Base-by-base conservation (phyloP, 345 rosid species). In the Pseudoturritis turrita region DNA sequence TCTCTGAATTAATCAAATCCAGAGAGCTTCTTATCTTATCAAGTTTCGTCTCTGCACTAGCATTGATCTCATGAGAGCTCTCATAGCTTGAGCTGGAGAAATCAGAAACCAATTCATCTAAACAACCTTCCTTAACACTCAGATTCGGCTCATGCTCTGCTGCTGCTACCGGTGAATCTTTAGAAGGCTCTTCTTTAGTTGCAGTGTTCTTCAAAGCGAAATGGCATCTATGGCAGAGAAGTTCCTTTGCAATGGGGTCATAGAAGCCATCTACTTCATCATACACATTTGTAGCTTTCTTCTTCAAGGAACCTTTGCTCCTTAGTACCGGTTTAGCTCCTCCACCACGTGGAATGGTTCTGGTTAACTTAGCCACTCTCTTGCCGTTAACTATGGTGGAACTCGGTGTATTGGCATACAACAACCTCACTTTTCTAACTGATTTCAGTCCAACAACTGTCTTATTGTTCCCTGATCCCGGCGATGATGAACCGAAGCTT, bases 191-290 rank as follows among this genome's bases (percentile, higher is more conserved):
- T 15, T 76, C 79, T 63, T 76, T 76, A 39, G n/a, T 43, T 18
- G 66, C 4, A 63, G 71, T 7, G 19, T 64, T 79, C 73, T 77
- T 81, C 72, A 94, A 74, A 65, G 89, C 61, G 68, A 89, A 89
- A 26, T 86, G 96, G 43, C 98, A 94, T 79, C 85, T 91, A 79
- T 86, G 90, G 83, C 98, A 94, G 28, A 94, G 82, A 53, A 88
- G 77, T 55, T 83, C 87, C 68, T 79, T 81, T 19, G 82, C 65
- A 63, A 50, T 72, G 9, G 88, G 80, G 59, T 75, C 81, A 70
- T 76, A 74, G 55, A 64, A 59, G 26, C 70, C 73, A 74, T 63
- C 78, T 50, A 71, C 83, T 76, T 84, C 89, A 62, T 62, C 70
- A 41, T 71, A 68, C 6, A 73, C 53, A 57, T 78, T 70, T 37